phyloP scores from a whole-genome alignment of 1,284 basidiomycete genomes.

The Ustilago shanxiensis region DNA sequence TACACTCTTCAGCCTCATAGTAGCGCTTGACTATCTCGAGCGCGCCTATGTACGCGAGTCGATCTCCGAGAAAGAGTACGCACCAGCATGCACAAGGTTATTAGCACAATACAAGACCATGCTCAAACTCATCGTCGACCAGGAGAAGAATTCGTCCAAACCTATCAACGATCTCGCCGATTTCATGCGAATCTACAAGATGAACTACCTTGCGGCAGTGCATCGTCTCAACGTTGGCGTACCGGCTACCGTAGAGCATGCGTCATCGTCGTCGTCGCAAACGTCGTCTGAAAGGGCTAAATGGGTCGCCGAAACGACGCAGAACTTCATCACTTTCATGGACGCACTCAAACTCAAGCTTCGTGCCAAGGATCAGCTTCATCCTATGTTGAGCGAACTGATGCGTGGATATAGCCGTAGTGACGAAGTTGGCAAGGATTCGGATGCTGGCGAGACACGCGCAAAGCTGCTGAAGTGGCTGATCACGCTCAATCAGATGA shows the following conservation, averaged over 20 bases:
- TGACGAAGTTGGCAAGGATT: constrained; percentile 75
- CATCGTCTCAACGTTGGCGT: constrained; percentile 92
- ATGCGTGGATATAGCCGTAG: constrained; percentile 77
- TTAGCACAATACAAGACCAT: constrained; percentile 97
- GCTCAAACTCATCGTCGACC: constrained; percentile 89
- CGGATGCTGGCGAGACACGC: constrained; percentile 92
- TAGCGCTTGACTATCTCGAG: constrained; percentile 92
- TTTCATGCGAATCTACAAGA: constrained; percentile 93
- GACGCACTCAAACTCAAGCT: constrained; percentile 93
- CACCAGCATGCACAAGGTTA: constrained; percentile 90
- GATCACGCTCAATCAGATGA: constrained; percentile 95
- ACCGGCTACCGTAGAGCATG: constrained; percentile 94
- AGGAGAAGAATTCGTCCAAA: constrained; percentile 73
- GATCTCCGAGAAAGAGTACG: constrained; percentile 92
- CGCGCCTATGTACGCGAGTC: constrained; percentile 91
- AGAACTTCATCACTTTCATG: constrained; percentile 97
- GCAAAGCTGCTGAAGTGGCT: constrained; percentile 95
- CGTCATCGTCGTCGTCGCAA: constrained; percentile 73
- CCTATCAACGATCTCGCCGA: constrained; percentile 68
- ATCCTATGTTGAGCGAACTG: constrained; percentile 92
- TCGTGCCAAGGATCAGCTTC: constrained; percentile 95
- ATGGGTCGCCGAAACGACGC: constrained; percentile 98
- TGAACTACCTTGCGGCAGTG: constrained; percentile 92
- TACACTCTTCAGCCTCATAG: constrained; percentile 90
- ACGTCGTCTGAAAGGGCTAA: constrained; percentile 84